These are phyloP conservation scores for Fomitiporia mediterranea DNA, from an alignment of 1,284 basidiomycete genomes.

Conservation along the genomic window DNA sequence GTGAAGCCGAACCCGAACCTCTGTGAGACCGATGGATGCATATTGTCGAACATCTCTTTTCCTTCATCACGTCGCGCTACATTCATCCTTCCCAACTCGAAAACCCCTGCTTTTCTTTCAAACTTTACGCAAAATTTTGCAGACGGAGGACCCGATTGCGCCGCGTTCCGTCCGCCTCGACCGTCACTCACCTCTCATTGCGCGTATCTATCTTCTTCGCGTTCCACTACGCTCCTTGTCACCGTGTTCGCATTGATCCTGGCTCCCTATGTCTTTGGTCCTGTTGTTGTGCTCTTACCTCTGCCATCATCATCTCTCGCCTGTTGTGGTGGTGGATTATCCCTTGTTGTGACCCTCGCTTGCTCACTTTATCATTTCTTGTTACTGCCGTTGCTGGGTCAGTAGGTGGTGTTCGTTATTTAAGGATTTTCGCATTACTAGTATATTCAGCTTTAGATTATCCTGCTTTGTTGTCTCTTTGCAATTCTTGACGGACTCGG, in stretches of 20 bases:
- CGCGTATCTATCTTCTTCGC: slow-evolving; percentile 13
- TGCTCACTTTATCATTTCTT: too few species aligned
- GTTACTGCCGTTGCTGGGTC: slow-evolving; percentile 8
- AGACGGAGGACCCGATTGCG: slow-evolving; percentile 4
- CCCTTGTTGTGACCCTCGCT: not conserved
- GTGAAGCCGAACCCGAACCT: slow-evolving; percentile 5
- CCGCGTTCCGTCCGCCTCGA: not conserved
- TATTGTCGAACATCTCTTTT: not conserved
- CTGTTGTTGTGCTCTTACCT: not conserved
- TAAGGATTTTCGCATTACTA: not conserved
- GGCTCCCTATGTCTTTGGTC: not conserved
- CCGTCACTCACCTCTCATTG: not conserved
- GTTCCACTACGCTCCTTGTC: slow-evolving; percentile 3
- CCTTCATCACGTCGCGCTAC: not conserved
- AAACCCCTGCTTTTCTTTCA: not conserved
- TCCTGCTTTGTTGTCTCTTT: not conserved
- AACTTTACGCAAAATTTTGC: not conserved
- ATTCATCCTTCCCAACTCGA: not conserved
- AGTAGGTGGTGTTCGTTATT: not conserved
- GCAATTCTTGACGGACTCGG: too few species aligned
- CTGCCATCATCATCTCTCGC: not conserved
- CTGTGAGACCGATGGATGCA: not conserved
- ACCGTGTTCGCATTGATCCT: not conserved
- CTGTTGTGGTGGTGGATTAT: not conserved
- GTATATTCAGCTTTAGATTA: not conserved